These are phyloP conservation scores for Oryza rufipogon DNA, from an alignment of 176 grass and related monocot genomes.

Conservation along the genomic window DNA sequence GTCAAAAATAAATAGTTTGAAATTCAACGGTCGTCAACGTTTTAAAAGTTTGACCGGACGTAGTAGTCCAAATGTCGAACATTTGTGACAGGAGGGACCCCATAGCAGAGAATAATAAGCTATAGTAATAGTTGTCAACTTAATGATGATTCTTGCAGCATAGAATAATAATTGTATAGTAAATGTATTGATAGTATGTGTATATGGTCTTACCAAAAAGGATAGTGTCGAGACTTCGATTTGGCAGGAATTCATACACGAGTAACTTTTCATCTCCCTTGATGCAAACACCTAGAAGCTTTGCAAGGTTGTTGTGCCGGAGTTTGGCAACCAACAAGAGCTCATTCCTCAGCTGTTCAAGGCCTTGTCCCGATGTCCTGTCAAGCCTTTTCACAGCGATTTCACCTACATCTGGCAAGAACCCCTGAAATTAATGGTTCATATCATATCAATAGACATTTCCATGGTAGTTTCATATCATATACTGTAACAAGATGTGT, in stretches of 20 bases:
- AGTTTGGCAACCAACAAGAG: conserved; percentile 57
- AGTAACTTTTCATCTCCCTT: conserved; percentile 44
- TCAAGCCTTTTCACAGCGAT: conserved; percentile 41
- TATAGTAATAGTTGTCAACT: neutral
- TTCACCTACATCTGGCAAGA: conserved; percentile 17
- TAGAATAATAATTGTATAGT: neutral
- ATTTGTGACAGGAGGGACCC: too few relatives aligned
- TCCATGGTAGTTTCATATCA: neutral
- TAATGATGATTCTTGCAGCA: neutral
- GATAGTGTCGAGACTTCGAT: conserved; percentile 50
- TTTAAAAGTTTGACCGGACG: too few relatives aligned
- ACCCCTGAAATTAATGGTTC: conserved; percentile 35
- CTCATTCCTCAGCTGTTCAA: conserved; percentile 50
- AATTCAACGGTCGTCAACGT: too few relatives aligned
- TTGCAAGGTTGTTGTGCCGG: conserved; percentile 51
- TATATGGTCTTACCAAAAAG: conserved; percentile 40
- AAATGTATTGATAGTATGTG: neutral
- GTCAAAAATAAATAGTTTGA: too few relatives aligned
- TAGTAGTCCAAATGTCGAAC: too few relatives aligned
- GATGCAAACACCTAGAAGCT: conserved; percentile 44
- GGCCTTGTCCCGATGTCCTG: conserved; percentile 36
- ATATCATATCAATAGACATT: too few relatives aligned
- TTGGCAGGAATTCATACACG: conserved; percentile 54
- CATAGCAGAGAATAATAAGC: too few relatives aligned
- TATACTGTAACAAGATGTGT: neutral